A percentile compares a stretch with the other conserved stretches of the same genome.
These are phyloP conservation scores for Alternaria dauci DNA, from an alignment of 2,329 filamentous ascomycete species.

Conservation along the genomic window DNA sequence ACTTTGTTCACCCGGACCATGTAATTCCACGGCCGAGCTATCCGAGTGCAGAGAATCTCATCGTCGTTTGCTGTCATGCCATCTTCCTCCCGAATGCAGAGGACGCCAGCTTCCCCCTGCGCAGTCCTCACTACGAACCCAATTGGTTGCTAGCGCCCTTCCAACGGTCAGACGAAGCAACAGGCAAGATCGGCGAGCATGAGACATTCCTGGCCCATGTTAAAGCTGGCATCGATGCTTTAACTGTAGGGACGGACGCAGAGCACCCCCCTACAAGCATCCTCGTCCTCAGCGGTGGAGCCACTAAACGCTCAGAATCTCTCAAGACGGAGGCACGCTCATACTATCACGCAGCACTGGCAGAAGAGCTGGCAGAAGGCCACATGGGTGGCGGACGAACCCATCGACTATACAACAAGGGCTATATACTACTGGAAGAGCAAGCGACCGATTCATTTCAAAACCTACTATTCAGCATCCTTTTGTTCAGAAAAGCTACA, in stretches of 20 bases:
- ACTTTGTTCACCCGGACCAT: constrained; percentile 43
- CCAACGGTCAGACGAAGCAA: constrained; percentile 60
- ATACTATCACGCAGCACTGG: constrained; percentile 48
- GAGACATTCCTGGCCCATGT: constrained; percentile 81
- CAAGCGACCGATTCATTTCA: constrained; percentile 85
- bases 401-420: constrained; percentile 43
- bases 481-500: constrained; percentile 57
- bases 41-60: constrained; percentile 60
- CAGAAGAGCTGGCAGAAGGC: constrained; percentile 33
- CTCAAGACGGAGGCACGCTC: constrained; percentile 47
- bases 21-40: constrained; percentile 38
- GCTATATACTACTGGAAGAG: constrained; percentile 68
- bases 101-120: constrained; percentile 35
- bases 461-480: constrained; percentile 80
- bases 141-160: constrained; percentile 76
- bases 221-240: constrained; percentile 66
- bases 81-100: constrained; percentile 65
- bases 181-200: constrained; percentile 69
- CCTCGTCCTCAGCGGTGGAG: constrained; percentile 77
- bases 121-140: constrained; percentile 46
- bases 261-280: constrained; percentile 52
- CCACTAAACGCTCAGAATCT: constrained; percentile 42
- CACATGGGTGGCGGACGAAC: constrained; percentile 35
- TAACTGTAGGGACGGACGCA: constrained; percentile 57
- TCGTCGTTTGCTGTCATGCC: constrained; percentile 85